A percentile compares a stretch with the other conserved stretches of the same genome.
Conservation (phyloP, 345 rosid genomes). For the Psidium guajava region DNA sequence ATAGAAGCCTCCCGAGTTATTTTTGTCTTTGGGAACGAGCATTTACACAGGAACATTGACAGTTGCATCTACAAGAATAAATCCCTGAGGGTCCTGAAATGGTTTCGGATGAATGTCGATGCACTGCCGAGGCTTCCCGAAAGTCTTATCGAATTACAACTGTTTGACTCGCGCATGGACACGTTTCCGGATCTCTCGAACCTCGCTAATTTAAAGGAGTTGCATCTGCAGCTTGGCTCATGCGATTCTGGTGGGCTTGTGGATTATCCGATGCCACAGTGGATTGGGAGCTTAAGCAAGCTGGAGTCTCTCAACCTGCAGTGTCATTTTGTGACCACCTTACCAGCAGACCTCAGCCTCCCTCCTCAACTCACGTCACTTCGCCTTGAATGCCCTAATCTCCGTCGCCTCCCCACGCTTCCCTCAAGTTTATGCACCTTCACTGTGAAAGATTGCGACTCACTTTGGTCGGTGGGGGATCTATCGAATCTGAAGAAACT, state of each 20-base stretch:
- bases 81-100: not conserved
- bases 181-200: not conserved
- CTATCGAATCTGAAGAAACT: too few species aligned
- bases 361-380: not conserved
- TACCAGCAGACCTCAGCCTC: not conserved
- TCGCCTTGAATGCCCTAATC: too few species aligned
- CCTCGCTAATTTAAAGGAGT: not conserved
- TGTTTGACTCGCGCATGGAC: not conserved
- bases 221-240: not conserved
- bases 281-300: not conserved
- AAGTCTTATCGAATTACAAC: not conserved
- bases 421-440: too few species aligned
- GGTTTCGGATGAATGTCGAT: accelerated
- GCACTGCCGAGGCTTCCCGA: not conserved
- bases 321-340: not conserved
- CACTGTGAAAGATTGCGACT: too few species aligned
- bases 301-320: accelerated
- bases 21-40: too few species aligned
- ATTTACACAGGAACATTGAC: not conserved
- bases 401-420: too few species aligned
- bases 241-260: not conserved
- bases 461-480: too few species aligned
- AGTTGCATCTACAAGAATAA: not conserved
- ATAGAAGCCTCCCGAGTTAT: not conserved
- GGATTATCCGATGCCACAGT: not conserved